These are phyloP conservation scores for Nicotiana paniculata DNA, from an alignment of 257 asterid species.

Conservation along the genomic window DNA sequence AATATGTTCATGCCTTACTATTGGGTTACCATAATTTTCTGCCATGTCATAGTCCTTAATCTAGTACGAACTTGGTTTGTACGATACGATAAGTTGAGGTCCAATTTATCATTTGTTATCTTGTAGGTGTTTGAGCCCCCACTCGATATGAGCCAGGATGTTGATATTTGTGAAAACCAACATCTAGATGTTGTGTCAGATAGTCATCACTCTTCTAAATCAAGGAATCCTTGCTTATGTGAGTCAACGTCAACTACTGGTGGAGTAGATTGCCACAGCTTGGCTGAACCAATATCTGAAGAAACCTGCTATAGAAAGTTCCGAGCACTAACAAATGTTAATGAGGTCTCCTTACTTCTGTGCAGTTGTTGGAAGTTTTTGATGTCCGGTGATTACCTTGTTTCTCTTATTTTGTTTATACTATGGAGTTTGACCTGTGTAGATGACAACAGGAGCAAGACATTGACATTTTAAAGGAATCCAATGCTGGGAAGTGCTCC, in stretches of 20 bases:
- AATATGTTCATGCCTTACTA: slow-evolving; percentile 1
- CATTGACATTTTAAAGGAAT: slow-evolving; percentile 21
- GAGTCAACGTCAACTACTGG: slow-evolving; percentile 29
- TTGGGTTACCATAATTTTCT: not conserved
- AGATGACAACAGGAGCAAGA: slow-evolving; percentile 83
- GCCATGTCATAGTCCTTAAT: slow-evolving; percentile 13
- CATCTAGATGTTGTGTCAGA: slow-evolving; percentile 29
- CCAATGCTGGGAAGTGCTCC: slow-evolving; percentile 29
- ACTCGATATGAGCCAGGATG: slow-evolving; percentile 65
- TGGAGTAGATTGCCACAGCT: slow-evolving; percentile 22
- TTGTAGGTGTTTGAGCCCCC: slow-evolving; percentile 95
- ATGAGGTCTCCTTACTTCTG: slow-evolving; percentile 31
- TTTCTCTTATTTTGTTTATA: slow-evolving; percentile 56
- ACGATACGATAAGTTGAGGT: not conserved
- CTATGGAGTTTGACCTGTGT: slow-evolving; percentile 72
- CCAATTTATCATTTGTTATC: slow-evolving; percentile 19
- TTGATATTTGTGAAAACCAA: slow-evolving; percentile 38
- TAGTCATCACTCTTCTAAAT: slow-evolving; percentile 25
- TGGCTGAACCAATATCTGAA: slow-evolving; percentile 23
- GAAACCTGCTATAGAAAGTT: slow-evolving; percentile 23
- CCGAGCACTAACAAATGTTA: slow-evolving; percentile 19
- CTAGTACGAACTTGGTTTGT: not conserved
- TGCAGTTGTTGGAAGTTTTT: slow-evolving; percentile 8
- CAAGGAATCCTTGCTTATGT: slow-evolving; percentile 23
- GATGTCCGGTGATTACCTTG: slow-evolving; percentile 20